Conservation (phyloP, 177 flowering plant species). For the Vitis hybrid region DNA sequence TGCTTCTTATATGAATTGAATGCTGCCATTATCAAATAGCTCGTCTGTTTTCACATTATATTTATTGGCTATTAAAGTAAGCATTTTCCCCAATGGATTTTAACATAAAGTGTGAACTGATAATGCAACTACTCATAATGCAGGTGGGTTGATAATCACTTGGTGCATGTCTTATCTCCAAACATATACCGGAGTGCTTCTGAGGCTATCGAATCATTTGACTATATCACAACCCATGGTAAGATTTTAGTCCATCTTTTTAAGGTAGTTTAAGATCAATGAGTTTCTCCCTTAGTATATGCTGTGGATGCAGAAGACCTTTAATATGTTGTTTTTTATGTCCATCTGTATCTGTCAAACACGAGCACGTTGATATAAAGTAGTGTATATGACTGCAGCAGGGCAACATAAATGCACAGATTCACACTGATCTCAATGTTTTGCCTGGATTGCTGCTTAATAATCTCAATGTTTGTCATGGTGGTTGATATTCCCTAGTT, state of each 20-base stretch:
- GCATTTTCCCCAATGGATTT: neutral
- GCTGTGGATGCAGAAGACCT: too few species aligned
- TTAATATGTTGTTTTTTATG: too few species aligned
- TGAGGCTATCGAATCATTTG: slow-evolving; percentile 72
- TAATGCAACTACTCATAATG: slow-evolving; percentile 9
- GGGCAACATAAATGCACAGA: too few species aligned
- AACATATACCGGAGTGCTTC: slow-evolving; percentile 60
- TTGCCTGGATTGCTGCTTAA: too few species aligned
- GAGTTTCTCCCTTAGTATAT: too few species aligned
- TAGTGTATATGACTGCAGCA: too few species aligned
- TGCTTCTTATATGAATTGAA: neutral
- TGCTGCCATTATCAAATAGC: neutral
- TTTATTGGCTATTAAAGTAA: neutral
- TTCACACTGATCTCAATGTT: too few species aligned
- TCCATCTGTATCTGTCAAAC: too few species aligned
- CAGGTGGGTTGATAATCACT: slow-evolving; percentile 76
- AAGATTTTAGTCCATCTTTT: slow-evolving; percentile 3
- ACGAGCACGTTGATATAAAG: too few species aligned
- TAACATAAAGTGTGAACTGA: neutral
- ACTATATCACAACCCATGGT: slow-evolving; percentile 67
- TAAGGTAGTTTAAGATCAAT: too few species aligned
- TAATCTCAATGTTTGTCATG: too few species aligned
- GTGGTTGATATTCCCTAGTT: too few species aligned
- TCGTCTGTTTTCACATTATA: neutral
- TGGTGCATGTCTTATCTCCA: slow-evolving; percentile 70